phyloP scores from a whole-genome alignment of 352 stramenopile genomes.

The Globisporangium okanoganense region DNA sequence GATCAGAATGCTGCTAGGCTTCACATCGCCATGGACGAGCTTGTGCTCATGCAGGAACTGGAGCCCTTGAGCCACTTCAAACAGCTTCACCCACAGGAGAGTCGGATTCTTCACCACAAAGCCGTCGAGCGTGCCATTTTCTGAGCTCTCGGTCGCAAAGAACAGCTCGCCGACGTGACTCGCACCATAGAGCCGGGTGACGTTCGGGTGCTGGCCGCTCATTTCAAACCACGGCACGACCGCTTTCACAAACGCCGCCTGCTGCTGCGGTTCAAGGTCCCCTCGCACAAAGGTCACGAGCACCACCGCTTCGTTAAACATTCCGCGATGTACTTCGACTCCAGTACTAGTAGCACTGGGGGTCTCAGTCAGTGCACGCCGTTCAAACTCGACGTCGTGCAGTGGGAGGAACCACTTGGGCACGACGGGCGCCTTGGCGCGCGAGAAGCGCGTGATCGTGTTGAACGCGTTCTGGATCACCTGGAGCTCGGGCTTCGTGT shows the following conservation, averaged over 20 bases:
- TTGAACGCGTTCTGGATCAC: constrained; percentile 16
- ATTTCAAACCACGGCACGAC: neutral
- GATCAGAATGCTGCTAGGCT: neutral
- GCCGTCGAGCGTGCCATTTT: neutral
- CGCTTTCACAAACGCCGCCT: neutral
- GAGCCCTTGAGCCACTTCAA: constrained; percentile 2
- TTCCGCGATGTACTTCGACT: neutral
- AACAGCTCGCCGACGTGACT: constrained; percentile 10
- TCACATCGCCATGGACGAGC: neutral
- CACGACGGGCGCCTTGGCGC: constrained; percentile 5
- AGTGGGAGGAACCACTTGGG: constrained; percentile 8
- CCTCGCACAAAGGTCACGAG: neutral
- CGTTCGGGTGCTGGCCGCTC: neutral
- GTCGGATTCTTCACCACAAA: neutral
- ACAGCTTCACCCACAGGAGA: constrained; percentile 2
- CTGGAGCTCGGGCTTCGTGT: constrained; percentile 1
- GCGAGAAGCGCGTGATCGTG: constrained; percentile 15
- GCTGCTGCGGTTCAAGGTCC: neutral
- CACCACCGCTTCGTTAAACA: neutral
- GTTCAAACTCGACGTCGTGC: constrained; percentile 3
- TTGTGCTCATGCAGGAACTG: constrained; percentile 5
- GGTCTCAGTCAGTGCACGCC: neutral
- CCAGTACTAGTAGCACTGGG: neutral
- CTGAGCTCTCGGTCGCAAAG: neutral
- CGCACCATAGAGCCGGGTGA: constrained; percentile 1